phyloP scores from a whole-genome alignment of 768 basidiomycete genomes.

The Trametes maxima region DNA sequence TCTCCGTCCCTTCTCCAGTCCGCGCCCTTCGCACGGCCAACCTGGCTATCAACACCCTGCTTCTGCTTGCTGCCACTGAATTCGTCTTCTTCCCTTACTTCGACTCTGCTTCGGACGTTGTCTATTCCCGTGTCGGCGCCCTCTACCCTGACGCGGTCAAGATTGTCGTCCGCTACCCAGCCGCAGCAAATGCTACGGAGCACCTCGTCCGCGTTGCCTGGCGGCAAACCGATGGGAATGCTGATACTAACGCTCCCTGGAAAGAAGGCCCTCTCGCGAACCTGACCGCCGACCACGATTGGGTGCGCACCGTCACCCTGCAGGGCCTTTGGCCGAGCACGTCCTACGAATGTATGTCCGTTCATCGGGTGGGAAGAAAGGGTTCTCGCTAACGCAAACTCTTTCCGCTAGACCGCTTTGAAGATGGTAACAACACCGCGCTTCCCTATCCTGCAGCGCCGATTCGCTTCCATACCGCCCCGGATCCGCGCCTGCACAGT shows the following conservation, averaged over 20 bases:
- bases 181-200: conserved; percentile 34
- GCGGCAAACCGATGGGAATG: conserved; percentile 38
- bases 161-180: conserved; percentile 62
- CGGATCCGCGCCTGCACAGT: conserved; percentile 60
- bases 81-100: conserved; percentile 56
- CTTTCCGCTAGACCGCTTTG: conserved; percentile 43
- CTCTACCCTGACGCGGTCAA: conserved; percentile 66
- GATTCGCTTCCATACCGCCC: conserved; percentile 71
- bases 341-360: conserved; percentile 60
- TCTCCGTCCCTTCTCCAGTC: conserved; percentile 37
- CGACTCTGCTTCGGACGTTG: conserved; percentile 54
- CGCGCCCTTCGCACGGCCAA: conserved; percentile 28
- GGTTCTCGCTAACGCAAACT: neutral
- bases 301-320: conserved; percentile 57
- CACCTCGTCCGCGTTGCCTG: conserved; percentile 46
- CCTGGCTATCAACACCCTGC: conserved; percentile 42
- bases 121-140: conserved; percentile 71
- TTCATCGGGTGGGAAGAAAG: neutral
- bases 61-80: conserved; percentile 46
- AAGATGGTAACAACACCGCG: conserved; percentile 43
- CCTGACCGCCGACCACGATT: conserved; percentile 52
- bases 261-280: conserved; percentile 53
- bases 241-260: conserved; percentile 40
- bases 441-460: conserved; percentile 54
- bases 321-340: conserved; percentile 69